Conservation (phyloP, 768 basidiomycete genomes). For the Mycena crocata region DNA sequence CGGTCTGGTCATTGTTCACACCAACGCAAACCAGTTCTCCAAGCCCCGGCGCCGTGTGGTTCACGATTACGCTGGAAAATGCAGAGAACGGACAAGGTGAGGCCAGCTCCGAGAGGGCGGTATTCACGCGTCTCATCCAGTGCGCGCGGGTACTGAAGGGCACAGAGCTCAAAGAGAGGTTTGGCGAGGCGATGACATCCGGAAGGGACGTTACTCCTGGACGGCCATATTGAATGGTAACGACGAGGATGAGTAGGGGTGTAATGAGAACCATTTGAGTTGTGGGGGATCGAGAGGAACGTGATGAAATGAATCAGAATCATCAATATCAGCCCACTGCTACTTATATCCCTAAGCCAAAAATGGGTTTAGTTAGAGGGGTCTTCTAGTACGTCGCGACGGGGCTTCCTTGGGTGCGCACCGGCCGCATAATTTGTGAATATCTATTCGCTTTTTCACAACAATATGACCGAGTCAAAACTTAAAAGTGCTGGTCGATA, state of each 20-base stretch:
- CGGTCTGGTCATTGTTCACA: constrained; percentile 20
- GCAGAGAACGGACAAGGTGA: constrained; percentile 31
- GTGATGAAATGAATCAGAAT: too few relatives aligned
- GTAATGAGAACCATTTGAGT: background rate
- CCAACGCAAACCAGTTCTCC: constrained; percentile 33
- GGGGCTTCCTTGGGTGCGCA: too few relatives aligned
- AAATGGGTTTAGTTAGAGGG: too few relatives aligned
- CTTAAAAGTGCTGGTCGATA: too few relatives aligned
- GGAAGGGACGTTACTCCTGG: constrained; percentile 4
- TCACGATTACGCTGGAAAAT: constrained; percentile 34
- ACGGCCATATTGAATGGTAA: background rate
- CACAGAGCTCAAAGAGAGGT: constrained; percentile 23
- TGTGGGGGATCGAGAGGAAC: too few relatives aligned
- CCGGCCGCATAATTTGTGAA: too few relatives aligned
- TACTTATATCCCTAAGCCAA: too few relatives aligned
- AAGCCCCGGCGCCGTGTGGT: constrained; percentile 25
- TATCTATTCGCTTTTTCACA: too few relatives aligned
- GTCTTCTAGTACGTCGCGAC: too few relatives aligned
- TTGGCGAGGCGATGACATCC: constrained; percentile 8
- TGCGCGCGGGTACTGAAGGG: constrained; percentile 30
- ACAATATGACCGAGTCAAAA: too few relatives aligned
- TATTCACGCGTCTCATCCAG: constrained; percentile 33
- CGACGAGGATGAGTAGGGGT: background rate
- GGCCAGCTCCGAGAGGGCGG: constrained; percentile 13
- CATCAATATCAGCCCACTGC: too few relatives aligned